Evolutionary conservation across 768 basidiomycete species (phyloP).

Genomic region (Lactarius psammicola): DNA sequence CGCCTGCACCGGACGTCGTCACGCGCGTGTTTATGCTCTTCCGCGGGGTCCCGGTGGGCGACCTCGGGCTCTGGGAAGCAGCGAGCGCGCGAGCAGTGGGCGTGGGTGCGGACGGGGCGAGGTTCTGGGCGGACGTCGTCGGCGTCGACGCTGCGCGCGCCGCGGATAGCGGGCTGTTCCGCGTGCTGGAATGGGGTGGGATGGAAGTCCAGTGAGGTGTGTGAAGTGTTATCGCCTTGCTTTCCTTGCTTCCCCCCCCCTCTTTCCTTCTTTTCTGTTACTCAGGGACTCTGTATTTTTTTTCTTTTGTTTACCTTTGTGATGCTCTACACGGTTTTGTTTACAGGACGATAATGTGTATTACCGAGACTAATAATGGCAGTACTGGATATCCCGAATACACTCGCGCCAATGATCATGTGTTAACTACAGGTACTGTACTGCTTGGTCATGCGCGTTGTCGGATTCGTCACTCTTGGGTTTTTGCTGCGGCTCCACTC

Average conservation of each 20-base stretch:
- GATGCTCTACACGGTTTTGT: not conserved
- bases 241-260: not conserved
- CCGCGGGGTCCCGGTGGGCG: slow-evolving; percentile 36
- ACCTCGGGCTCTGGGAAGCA: slow-evolving; percentile 33
- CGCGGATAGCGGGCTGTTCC: slow-evolving; percentile 36
- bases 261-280: not conserved
- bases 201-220: slow-evolving; percentile 10
- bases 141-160: slow-evolving; percentile 36
- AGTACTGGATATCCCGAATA: too few species aligned
- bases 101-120: slow-evolving; percentile 27
- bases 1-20: slow-evolving; percentile 44
- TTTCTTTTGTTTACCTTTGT: not conserved
- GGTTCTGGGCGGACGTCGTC: slow-evolving; percentile 38
- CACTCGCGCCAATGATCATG: not conserved
- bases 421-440: not conserved
- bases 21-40: slow-evolving; percentile 52
- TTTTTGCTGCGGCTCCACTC: too few species aligned
- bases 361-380: not conserved
- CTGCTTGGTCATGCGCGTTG: too few species aligned
- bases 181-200: slow-evolving; percentile 49
- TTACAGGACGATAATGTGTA: not conserved
- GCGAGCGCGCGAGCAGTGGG: slow-evolving; percentile 30
- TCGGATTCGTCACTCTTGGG: too few species aligned
- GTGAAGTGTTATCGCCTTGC: not conserved
- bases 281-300: not conserved